A percentile compares a stretch with the other conserved stretches of the same genome.
Evolutionary conservation across 805 yeast genomes (phyloP).

Genomic region (Lachancea meyersii): DNA sequence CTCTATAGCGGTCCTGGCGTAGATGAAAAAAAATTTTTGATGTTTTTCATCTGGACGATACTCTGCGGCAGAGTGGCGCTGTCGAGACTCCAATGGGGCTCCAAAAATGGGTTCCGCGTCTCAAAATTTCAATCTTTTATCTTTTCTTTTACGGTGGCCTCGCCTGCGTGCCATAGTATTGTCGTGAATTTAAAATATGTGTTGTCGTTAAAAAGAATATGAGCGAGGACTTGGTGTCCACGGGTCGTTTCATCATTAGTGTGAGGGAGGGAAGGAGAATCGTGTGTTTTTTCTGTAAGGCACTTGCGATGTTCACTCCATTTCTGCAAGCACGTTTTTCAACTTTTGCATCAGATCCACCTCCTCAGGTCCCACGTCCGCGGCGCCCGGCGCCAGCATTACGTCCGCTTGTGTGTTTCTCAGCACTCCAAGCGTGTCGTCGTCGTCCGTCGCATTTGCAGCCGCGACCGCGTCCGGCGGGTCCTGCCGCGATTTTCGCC

Average conservation of each 20-base stretch:
- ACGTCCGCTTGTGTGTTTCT: constrained; percentile 11
- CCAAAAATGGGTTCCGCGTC: too few species aligned
- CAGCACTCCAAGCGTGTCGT: constrained; percentile 5
- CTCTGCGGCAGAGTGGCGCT: too few species aligned
- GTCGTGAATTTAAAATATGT: constrained; percentile 2
- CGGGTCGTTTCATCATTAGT: background rate
- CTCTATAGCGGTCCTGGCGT: too few species aligned
- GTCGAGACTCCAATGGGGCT: too few species aligned
- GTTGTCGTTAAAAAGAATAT: constrained; percentile 2
- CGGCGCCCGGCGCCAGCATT: constrained; percentile 10
- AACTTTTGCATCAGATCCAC: constrained; percentile 22
- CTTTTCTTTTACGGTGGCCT: too few species aligned
- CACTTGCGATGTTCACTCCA: constrained; percentile 11
- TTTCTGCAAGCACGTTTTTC: constrained; percentile 22
- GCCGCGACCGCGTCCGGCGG: background rate
- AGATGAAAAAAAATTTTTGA: too few species aligned
- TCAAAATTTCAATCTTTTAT: too few species aligned
- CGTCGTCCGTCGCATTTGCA: background rate
- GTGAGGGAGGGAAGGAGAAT: background rate
- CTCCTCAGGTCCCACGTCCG: constrained; percentile 18
- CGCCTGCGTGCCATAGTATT: too few species aligned
- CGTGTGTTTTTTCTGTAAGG: background rate
- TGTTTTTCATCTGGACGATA: too few species aligned
- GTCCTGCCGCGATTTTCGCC: constrained; percentile 6
- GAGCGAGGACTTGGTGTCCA: background rate